Percentiles rank a stretch among this genome's conserved stretches.
phyloP scores from a whole-genome alignment of 2,329 filamentous ascomycete genomes.

The Neofusicoccum sp. region DNA sequence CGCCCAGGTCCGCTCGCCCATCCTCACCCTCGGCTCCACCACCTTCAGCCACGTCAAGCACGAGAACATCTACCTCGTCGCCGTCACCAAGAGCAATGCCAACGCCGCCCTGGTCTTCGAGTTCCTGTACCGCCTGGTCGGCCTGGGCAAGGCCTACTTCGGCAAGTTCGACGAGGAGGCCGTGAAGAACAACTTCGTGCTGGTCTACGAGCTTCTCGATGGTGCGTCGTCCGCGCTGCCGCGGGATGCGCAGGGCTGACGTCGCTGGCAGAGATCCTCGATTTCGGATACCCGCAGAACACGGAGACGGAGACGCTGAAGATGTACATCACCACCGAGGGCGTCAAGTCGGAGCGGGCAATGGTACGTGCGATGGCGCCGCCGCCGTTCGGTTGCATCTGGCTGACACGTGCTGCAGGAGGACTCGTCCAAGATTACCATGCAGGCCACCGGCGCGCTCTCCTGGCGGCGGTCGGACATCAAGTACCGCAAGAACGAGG shows the following conservation, averaged over 20 bases:
- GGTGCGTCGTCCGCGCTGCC: constrained; percentile 52
- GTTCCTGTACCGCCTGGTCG: constrained; percentile 89
- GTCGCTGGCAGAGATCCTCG: constrained; percentile 74
- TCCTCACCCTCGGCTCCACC: constrained; percentile 93
- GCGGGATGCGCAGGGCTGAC: not conserved
- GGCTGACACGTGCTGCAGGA: constrained; percentile 47
- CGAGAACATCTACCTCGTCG: constrained; percentile 97
- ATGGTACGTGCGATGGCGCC: constrained; percentile 43
- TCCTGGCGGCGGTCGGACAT: constrained; percentile 97
- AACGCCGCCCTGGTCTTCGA: constrained; percentile 98
- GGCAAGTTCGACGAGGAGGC: constrained; percentile 99
- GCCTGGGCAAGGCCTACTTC: constrained; percentile 92
- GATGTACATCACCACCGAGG: constrained; percentile 99
- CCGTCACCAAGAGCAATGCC: constrained; percentile 97
- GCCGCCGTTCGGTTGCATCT: not conserved
- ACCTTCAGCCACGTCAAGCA: constrained; percentile 99
- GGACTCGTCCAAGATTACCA: constrained; percentile 96
- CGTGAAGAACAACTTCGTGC: constrained; percentile 99
- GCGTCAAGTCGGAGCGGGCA: constrained; percentile 84
- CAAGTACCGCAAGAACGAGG: constrained; percentile 99
- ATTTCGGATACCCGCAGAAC: constrained; percentile 98
- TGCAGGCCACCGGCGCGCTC: constrained; percentile 95
- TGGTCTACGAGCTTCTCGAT: constrained; percentile 95
- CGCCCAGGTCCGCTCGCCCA: constrained; percentile 93
- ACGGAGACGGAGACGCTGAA: constrained; percentile 98